A percentile compares a stretch with the other conserved stretches of the same genome.
Evolutionary conservation across 2,329 filamentous ascomycete species (phyloP).

Genomic region (Pseudocercospora pini-densiflorae): DNA sequence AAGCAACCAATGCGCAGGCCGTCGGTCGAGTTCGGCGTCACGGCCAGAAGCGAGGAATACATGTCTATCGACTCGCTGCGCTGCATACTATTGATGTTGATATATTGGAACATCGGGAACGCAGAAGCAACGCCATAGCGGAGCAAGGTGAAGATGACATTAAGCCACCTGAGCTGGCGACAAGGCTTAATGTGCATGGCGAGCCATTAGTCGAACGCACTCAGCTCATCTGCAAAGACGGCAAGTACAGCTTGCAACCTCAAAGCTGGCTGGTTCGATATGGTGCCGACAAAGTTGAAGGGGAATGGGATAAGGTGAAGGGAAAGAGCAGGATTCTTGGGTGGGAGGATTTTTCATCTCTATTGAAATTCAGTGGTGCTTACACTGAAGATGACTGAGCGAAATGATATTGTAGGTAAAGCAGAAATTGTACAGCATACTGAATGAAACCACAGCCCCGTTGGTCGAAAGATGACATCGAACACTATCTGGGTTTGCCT

Average conservation of each 20-base stretch:
- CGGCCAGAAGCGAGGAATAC: slow-evolving; percentile 61
- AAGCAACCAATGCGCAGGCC: slow-evolving; percentile 64
- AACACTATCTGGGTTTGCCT: too few species aligned
- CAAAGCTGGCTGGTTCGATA: slow-evolving; percentile 35
- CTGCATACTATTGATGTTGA: slow-evolving; percentile 67
- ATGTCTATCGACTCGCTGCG: slow-evolving; percentile 76
- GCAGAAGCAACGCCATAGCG: slow-evolving; percentile 33
- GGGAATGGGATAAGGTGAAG: slow-evolving; percentile 21
- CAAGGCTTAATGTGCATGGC: slow-evolving; percentile 23
- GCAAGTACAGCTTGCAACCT: slow-evolving; percentile 40
- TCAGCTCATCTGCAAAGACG: slow-evolving; percentile 37
- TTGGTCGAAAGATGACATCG: too few species aligned
- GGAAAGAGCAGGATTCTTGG: slow-evolving; percentile 36
- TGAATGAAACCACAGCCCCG: too few species aligned
- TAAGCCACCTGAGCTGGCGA: slow-evolving; percentile 11
- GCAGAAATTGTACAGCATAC: too few species aligned
- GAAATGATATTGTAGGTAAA: not conserved
- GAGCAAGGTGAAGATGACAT: slow-evolving; percentile 28
- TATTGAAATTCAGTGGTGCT: slow-evolving; percentile 40
- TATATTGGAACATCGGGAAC: slow-evolving; percentile 51
- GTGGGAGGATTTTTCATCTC: slow-evolving; percentile 39
- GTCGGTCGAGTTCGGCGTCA: slow-evolving; percentile 64
- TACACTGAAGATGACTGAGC: slow-evolving; percentile 38
- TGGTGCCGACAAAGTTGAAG: slow-evolving; percentile 18
- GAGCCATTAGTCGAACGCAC: slow-evolving; percentile 30